Evolutionary conservation across 192 early-diverging fungal genomes (phyloP), one percentile per base, ranked within the genome.

Genomic region (Gaertneriomyces semiglobifer): DNA sequence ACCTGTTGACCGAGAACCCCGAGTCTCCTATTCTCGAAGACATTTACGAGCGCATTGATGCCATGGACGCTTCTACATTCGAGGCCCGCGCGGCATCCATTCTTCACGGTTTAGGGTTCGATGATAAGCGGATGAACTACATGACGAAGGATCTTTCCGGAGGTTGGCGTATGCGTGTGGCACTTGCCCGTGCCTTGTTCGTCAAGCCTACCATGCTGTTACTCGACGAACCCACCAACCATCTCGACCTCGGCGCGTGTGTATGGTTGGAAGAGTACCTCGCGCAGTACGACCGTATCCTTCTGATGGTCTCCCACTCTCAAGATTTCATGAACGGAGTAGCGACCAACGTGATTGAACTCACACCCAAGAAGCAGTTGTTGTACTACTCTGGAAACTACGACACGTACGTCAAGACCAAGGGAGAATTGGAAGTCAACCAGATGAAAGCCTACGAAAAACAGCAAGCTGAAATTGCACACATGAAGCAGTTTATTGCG

Each of bases 121-220:
- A 75, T 63, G 82, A 88, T 68, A 79, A 82, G 41, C 89, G 89
- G 59, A 98, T 98, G 95, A 79, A 86, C 69, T 89, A 92, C 80
- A 84, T 82, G 69, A 99, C 97, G 55, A 94, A 92, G 84, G 92
- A 95, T 70, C 87, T 99, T 75, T 98, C 95, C 74, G 97, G 97
- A 88, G 97, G 97, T 74, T 99, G 97, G 97, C 87, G 97, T 65
- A 99, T 99, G 97, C 84, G 97, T 72, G 97, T 99, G 53, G 91
- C 95, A 5, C 87, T 99, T 39, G 94, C 97, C 46, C 85, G 91
- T 69, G 95, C 95, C 62, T 83, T 99, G 75, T 99, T 99, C 81
- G 92, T 93, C 72, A 92, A 89, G 58, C 98, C 98, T 33, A 86
- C 81, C 6, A 64, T 87, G 38, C 62, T 87, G 68, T 63, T 87